Percentiles rank a stretch among this genome's conserved stretches.
phyloP scores from a whole-genome alignment of 2,329 filamentous ascomycete genomes.

The Aspergillus floridensis region DNA sequence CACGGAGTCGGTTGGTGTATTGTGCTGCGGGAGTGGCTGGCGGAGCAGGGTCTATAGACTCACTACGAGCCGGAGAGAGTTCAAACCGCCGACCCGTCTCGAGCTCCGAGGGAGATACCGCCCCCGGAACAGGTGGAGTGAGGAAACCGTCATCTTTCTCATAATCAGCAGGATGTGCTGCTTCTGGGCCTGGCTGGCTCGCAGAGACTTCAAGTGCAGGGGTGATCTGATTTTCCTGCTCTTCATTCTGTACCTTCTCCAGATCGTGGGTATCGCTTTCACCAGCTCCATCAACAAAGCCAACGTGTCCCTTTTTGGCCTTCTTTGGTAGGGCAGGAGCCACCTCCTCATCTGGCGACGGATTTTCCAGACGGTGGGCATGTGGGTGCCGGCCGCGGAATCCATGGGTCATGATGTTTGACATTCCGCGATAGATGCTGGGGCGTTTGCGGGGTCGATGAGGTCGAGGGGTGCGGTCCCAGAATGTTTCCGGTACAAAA shows the following conservation, averaged over 20 bases:
- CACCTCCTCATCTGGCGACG: conserved; percentile 10
- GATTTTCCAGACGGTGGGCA: conserved; percentile 17
- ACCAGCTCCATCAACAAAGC: conserved; percentile 49
- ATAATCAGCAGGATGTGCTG: not conserved
- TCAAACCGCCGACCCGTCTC: conserved; percentile 25
- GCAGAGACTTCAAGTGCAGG: not conserved
- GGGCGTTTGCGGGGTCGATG: conserved; percentile 43
- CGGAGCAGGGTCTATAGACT: conserved; percentile 29
- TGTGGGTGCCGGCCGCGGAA: conserved; percentile 36
- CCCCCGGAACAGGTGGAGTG: conserved; percentile 10
- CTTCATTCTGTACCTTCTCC: conserved; percentile 18
- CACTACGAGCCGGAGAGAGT: conserved; percentile 31
- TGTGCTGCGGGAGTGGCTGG: conserved; percentile 30
- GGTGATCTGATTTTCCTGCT: conserved; percentile 1
- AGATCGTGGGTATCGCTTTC: conserved; percentile 12
- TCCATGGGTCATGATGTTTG: conserved; percentile 35
- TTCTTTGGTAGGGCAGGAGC: conserved; percentile 21
- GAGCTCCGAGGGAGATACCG: conserved; percentile 22
- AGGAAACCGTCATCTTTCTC: conserved; percentile 19
- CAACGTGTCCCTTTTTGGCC: conserved; percentile 52
- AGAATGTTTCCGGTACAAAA: conserved; percentile 93
- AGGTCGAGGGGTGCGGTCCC: conserved; percentile 73
- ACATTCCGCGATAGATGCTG: conserved; percentile 34
- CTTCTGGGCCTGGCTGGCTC: conserved; percentile 3
- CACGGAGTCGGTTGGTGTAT: conserved; percentile 71